These are phyloP conservation scores for Penicillium aurantiogriseum DNA, from an alignment of 2,329 filamentous ascomycete genomes.

Conservation along the genomic window DNA sequence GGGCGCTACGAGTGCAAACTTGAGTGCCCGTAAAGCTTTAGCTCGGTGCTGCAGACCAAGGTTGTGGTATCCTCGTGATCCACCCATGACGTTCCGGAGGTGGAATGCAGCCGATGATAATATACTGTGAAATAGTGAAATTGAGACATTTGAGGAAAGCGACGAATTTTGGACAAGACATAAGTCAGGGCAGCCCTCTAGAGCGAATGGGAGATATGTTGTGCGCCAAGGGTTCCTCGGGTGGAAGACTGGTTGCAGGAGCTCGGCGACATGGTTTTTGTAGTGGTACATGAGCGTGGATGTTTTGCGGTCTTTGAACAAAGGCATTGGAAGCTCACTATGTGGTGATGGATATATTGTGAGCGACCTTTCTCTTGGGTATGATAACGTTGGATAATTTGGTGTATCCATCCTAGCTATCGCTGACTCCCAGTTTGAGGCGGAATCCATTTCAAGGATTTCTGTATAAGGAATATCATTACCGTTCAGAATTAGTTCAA, in stretches of 20 bases:
- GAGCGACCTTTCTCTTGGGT: neutral
- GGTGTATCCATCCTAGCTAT: neutral
- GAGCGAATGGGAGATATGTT: slow-evolving; percentile 15
- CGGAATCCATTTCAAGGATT: neutral
- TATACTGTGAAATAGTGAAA: slow-evolving; percentile 13
- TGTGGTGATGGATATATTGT: neutral
- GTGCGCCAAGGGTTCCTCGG: slow-evolving; percentile 14
- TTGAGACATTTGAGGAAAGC: slow-evolving; percentile 4
- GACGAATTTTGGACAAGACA: neutral
- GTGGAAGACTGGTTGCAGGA: slow-evolving; percentile 13
- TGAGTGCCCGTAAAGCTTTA: slow-evolving; percentile 8
- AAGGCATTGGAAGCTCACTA: neutral
- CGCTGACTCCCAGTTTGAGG: neutral
- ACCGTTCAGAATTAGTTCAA: neutral
- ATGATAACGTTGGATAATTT: neutral
- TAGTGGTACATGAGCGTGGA: slow-evolving; percentile 11
- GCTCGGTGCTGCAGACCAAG: slow-evolving; percentile 8
- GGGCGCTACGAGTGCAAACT: neutral
- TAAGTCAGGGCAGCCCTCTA: slow-evolving; percentile 9
- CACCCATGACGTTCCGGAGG: slow-evolving; percentile 7
- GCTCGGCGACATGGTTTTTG: slow-evolving; percentile 12
- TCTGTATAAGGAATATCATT: neutral
- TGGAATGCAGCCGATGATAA: slow-evolving; percentile 15
- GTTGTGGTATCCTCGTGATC: neutral
- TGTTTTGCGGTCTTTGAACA: slow-evolving; percentile 3